Evolutionary conservation across 768 basidiomycete species (phyloP).

Genomic region (Mycena indigotica): DNA sequence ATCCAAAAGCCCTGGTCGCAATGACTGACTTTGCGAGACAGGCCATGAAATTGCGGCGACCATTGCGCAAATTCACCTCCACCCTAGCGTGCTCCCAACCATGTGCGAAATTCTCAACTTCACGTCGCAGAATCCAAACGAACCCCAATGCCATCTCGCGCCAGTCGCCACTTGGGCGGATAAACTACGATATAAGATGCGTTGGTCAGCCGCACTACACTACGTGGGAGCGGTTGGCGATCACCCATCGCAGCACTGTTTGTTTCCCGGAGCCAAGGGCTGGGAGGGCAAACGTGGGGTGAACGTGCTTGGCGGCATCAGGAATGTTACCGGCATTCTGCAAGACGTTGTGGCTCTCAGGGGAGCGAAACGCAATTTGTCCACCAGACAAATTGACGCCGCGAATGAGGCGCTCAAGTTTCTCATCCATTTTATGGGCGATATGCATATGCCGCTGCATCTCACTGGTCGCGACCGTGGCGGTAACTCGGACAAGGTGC

Average conservation of each 20-base stretch:
- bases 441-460: constrained; percentile 93
- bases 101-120: constrained; percentile 73
- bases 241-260: constrained; percentile 73
- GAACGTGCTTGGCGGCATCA: constrained; percentile 79
- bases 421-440: constrained; percentile 90
- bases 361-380: constrained; percentile 24
- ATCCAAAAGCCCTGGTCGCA: neutral
- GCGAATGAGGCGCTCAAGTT: constrained; percentile 88
- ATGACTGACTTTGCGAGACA: constrained; percentile 24
- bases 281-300: constrained; percentile 58
- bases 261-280: constrained; percentile 73
- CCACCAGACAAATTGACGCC: constrained; percentile 29
- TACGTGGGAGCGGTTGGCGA: constrained; percentile 78
- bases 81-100: constrained; percentile 65
- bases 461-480: constrained; percentile 86
- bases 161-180: constrained; percentile 91
- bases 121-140: constrained; percentile 34
- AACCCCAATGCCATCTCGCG: constrained; percentile 74
- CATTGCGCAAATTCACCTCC: constrained; percentile 89
- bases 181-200: constrained; percentile 57
- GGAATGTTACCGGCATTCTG: constrained; percentile 72
- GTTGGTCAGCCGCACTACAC: constrained; percentile 76
- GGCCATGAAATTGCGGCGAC: constrained; percentile 95
- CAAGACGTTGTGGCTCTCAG: constrained; percentile 31
- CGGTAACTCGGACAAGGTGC: constrained; percentile 78